Conservation (phyloP, 2,329 filamentous ascomycete genomes). For the Hirsutella minnesotensis region DNA sequence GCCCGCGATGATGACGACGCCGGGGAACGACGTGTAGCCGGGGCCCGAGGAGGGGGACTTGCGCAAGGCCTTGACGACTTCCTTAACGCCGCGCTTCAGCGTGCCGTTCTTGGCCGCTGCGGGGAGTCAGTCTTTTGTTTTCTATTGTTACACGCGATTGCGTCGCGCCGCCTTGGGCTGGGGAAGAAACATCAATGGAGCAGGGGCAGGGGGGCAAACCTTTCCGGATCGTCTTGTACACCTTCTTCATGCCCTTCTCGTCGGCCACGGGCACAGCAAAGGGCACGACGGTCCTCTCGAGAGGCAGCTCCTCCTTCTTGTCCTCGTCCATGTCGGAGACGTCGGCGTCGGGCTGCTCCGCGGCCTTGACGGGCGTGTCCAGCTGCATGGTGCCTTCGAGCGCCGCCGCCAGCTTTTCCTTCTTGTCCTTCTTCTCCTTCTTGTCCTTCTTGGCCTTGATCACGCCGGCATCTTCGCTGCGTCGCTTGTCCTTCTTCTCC, state of each 20-base stretch:
- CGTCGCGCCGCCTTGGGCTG: neutral
- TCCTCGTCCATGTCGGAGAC: slow-evolving; percentile 34
- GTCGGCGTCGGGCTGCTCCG: slow-evolving; percentile 10
- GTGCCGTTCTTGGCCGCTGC: slow-evolving; percentile 89
- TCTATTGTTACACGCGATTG: neutral
- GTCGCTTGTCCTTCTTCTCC: slow-evolving; percentile 44
- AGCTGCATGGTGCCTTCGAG: slow-evolving; percentile 55
- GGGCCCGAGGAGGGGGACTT: slow-evolving; percentile 69
- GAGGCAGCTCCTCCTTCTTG: slow-evolving; percentile 26
- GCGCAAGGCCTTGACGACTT: slow-evolving; percentile 95
- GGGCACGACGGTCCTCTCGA: slow-evolving; percentile 57
- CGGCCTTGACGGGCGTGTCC: slow-evolving; percentile 27
- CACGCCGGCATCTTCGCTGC: slow-evolving; percentile 40
- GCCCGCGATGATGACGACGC: slow-evolving; percentile 82
- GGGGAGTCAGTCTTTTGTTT: neutral
- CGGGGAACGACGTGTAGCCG: slow-evolving; percentile 49
- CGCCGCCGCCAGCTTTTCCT: slow-evolving; percentile 56
- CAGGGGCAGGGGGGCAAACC: slow-evolving; percentile 25
- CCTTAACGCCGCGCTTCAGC: slow-evolving; percentile 95
- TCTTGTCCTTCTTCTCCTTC: slow-evolving; percentile 60
- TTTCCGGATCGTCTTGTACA: slow-evolving; percentile 44
- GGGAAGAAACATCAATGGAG: neutral
- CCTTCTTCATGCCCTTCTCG: slow-evolving; percentile 60
- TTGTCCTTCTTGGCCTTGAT: slow-evolving; percentile 46
- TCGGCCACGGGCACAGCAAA: slow-evolving; percentile 74